Percentiles rank a stretch among this genome's conserved stretches.
These are phyloP conservation scores for Scheffersomyces lignicola DNA, from an alignment of 1,139 yeast genomes.

Conservation along the genomic window DNA sequence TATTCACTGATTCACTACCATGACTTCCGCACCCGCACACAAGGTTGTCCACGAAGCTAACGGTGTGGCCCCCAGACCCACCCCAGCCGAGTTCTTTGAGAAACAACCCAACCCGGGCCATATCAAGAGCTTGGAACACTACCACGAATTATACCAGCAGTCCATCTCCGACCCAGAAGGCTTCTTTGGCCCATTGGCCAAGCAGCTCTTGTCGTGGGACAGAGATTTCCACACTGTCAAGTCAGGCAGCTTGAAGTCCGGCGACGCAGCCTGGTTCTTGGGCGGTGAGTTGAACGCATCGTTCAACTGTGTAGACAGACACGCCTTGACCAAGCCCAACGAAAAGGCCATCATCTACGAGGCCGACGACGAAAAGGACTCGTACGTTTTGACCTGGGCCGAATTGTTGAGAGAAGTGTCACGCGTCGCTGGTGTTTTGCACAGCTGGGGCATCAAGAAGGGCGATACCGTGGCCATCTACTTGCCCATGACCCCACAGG, in stretches of 20 bases:
- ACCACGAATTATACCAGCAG: slow-evolving; percentile 69
- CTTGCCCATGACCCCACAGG: slow-evolving; percentile 97
- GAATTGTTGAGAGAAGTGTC: slow-evolving; percentile 87
- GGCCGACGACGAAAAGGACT: slow-evolving; percentile 87
- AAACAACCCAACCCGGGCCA: slow-evolving; percentile 65
- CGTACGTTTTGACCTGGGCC: slow-evolving; percentile 73
- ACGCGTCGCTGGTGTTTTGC: slow-evolving; percentile 82
- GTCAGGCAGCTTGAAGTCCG: slow-evolving; percentile 70
- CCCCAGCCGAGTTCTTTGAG: slow-evolving; percentile 75
- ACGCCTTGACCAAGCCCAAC: slow-evolving; percentile 83
- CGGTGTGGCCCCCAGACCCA: slow-evolving; percentile 56
- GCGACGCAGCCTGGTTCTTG: slow-evolving; percentile 90
- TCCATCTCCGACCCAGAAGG: slow-evolving; percentile 79
- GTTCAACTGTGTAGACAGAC: slow-evolving; percentile 96
- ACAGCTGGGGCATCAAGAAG: slow-evolving; percentile 82
- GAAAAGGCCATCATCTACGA: slow-evolving; percentile 90
- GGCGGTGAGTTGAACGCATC: slow-evolving; percentile 94
- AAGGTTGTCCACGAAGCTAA: slow-evolving; percentile 82
- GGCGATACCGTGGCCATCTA: slow-evolving; percentile 98
- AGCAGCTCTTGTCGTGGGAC: slow-evolving; percentile 81
- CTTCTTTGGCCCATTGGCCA: slow-evolving; percentile 84
- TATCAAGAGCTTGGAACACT: slow-evolving; percentile 60
- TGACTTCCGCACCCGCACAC: slow-evolving; percentile 26
- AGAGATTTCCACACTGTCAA: slow-evolving; percentile 73
- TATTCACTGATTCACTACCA: slow-evolving; percentile 5